phyloP scores from a whole-genome alignment of 176 grass and related monocot genomes.

The Triticum monococcum region DNA sequence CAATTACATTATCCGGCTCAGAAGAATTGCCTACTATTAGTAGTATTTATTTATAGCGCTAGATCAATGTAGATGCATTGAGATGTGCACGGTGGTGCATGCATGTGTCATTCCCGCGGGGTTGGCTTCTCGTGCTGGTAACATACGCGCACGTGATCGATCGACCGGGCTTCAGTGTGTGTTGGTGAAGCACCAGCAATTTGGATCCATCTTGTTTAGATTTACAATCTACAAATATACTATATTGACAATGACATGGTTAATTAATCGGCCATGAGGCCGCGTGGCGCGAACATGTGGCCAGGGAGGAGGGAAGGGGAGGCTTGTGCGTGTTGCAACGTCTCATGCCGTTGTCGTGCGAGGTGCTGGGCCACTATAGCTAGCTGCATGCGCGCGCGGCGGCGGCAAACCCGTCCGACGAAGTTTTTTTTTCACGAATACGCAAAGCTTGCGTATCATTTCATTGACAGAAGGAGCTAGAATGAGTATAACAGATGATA shows the following conservation, averaged over 20 bases:
- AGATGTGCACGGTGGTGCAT: not conserved
- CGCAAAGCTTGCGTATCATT: too few relatives aligned
- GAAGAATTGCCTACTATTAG: too few relatives aligned
- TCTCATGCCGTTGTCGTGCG: not conserved
- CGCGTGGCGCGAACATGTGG: not conserved
- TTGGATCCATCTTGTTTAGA: not conserved
- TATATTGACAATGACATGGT: not conserved
- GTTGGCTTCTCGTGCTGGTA: slow-evolving; percentile 32
- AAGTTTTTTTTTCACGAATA: too few relatives aligned
- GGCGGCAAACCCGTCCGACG: not conserved
- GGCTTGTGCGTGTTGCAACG: slow-evolving; percentile 10
- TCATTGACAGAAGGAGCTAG: too few relatives aligned
- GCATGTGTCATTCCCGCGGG: not conserved
- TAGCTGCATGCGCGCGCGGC: not conserved
- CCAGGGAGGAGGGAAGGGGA: not conserved
- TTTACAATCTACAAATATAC: too few relatives aligned
- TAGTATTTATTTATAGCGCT: not conserved
- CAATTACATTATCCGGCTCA: too few relatives aligned
- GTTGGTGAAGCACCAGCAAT: slow-evolving; percentile 25
- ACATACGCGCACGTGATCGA: too few relatives aligned
- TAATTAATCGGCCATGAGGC: not conserved
- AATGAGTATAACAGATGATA: too few relatives aligned
- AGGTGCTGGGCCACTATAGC: not conserved
- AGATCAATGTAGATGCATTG: not conserved
- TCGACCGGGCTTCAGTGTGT: slow-evolving; percentile 19